These are phyloP conservation scores for Monosporascus sp. DNA, from an alignment of 2,329 filamentous ascomycete species.

Conservation along the genomic window DNA sequence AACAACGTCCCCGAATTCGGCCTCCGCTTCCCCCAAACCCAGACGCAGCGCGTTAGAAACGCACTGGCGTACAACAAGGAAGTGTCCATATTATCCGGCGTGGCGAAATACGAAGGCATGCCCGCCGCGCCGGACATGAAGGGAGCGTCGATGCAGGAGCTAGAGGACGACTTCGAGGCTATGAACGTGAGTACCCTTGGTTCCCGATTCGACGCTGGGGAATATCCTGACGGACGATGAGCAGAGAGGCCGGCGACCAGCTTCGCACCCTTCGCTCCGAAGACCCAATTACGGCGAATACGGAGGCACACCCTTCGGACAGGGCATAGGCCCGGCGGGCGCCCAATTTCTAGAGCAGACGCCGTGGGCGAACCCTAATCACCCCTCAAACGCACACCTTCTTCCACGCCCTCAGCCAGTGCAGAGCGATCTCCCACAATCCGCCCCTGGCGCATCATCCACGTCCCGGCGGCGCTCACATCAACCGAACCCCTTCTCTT, in stretches of 20 bases:
- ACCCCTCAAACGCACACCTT: conserved; percentile 55
- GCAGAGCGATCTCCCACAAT: conserved; percentile 26
- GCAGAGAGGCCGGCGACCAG: conserved; percentile 25
- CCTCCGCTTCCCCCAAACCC: conserved; percentile 72
- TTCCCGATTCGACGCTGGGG: background rate
- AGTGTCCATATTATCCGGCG: conserved; percentile 81
- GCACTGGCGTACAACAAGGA: conserved; percentile 93
- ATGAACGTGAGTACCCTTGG: conserved; percentile 70
- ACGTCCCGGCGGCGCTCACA: conserved; percentile 33
- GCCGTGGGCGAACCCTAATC: conserved; percentile 87
- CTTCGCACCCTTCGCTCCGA: conserved; percentile 31
- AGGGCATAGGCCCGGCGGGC: conserved; percentile 60
- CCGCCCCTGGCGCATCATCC: conserved; percentile 25
- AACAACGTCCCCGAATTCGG: conserved; percentile 77
- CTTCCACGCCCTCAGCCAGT: conserved; percentile 34
- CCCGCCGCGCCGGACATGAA: conserved; percentile 85
- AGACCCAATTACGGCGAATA: conserved; percentile 41
- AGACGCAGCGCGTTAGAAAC: conserved; percentile 72
- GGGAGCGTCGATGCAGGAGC: conserved; percentile 64
- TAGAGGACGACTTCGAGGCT: conserved; percentile 81
- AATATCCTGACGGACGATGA: conserved; percentile 7
- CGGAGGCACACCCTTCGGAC: conserved; percentile 40
- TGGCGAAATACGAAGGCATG: conserved; percentile 94
- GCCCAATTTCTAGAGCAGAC: conserved; percentile 87
- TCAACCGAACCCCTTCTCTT: conserved; percentile 29